Evolutionary conservation across 148 eudicot genomes (phyloP), one percentile per base, ranked within the genome.

Genomic region (Polygonum maritimum): DNA sequence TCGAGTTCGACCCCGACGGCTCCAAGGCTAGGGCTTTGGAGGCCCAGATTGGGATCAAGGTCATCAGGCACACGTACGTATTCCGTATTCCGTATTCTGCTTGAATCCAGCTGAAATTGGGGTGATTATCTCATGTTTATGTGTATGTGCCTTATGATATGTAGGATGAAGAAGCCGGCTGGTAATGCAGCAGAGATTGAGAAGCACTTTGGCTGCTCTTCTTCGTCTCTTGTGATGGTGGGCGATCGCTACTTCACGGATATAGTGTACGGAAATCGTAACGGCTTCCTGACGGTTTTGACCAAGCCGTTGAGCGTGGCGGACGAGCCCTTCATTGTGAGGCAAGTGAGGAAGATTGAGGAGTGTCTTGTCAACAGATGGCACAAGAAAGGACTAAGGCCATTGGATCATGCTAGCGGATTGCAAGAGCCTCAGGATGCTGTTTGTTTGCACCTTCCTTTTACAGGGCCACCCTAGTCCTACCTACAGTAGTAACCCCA

Each of bases 241-340:
- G 98, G 98, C 67, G 98, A 94, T 82, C 91, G 98, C 22, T 86
- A 91, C 62, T 90, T 94, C 79, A 94, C 98, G 1, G 98, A 94
- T 65, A 79, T 90, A 63, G 97, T 90, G 35, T 94, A 77, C 76
- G 98, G 98, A 72, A 94, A 94, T 62, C 82, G 90, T 77, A 94
- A 91, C 76, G 97, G 97, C 18, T 94, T 87, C 78, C 75, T 94
- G 31, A 94, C 98, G 10, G 79, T 94, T 65, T 87, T 91, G 69
- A 91, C 91, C 9, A 82, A 76, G 49, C 97, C 98, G 26, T 78
- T 94, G 67, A 89, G 92, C 75, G 82, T 80, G 67, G 78, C 77
- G 0, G 91, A 86, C 70, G 98, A 94, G 70, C 94, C 97, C 39
- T 87, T 87, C 80, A 86, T 87, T 69, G 97, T 94, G 22, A 88